phyloP scores from a whole-genome alignment of 2,329 filamentous ascomycete genomes.

The Pseudogymnoascus pannorum region DNA sequence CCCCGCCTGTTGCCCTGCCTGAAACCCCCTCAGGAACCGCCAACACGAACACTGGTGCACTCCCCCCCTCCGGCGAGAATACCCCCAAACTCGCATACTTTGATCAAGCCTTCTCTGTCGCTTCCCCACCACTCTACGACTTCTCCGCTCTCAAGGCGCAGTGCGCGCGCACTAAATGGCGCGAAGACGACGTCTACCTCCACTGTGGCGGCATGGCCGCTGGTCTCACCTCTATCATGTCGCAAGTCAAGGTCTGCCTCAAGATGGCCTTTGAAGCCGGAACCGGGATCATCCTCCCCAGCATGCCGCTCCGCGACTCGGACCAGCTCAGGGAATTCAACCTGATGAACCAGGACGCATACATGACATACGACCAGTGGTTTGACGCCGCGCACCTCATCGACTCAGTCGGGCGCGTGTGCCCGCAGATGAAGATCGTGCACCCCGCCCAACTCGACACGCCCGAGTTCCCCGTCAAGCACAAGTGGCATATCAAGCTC shows the following conservation, averaged over 20 bases:
- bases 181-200: slow-evolving; percentile 26
- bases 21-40: neutral
- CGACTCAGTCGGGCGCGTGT: slow-evolving; percentile 20
- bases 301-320: slow-evolving; percentile 30
- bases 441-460: slow-evolving; percentile 22
- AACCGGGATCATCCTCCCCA: slow-evolving; percentile 26
- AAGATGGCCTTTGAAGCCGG: slow-evolving; percentile 32
- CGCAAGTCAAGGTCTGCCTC: slow-evolving; percentile 31
- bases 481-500: slow-evolving; percentile 22
- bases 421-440: slow-evolving; percentile 30
- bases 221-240: slow-evolving; percentile 30
- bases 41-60: neutral
- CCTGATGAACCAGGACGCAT: slow-evolving; percentile 26
- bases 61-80: too few species aligned
- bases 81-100: slow-evolving; percentile 20
- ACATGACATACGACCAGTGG: slow-evolving; percentile 30
- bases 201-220: slow-evolving; percentile 28
- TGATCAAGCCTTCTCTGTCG: slow-evolving; percentile 28
- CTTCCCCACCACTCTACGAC: slow-evolving; percentile 16
- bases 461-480: slow-evolving; percentile 15
- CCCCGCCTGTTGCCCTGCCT: too few species aligned
- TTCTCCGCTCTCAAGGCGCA: slow-evolving; percentile 22
- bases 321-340: slow-evolving; percentile 28
- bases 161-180: slow-evolving; percentile 25
- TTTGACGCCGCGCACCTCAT: slow-evolving; percentile 29